A percentile compares a stretch with the other conserved stretches of the same genome.
Evolutionary conservation across 805 yeast genomes (phyloP).

Genomic region (Barnettozyma pratensis): DNA sequence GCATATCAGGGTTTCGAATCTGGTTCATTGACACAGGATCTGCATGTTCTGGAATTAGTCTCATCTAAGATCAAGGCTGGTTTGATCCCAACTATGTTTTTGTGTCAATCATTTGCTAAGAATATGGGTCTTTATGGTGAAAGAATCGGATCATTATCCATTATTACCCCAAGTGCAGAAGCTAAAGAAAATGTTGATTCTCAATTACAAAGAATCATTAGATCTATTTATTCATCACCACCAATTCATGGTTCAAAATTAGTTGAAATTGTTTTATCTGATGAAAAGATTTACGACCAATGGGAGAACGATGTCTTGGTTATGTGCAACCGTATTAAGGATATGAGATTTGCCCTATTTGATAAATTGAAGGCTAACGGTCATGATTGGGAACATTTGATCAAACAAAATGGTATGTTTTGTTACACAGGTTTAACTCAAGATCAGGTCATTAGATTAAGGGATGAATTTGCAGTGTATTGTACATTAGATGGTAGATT

Average conservation of each 20-base stretch:
- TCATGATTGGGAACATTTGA: conserved; percentile 80
- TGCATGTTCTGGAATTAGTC: conserved; percentile 45
- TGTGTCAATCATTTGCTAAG: conserved; percentile 91
- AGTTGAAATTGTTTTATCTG: conserved; percentile 69
- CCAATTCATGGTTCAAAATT: conserved; percentile 92
- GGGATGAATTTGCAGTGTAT: conserved; percentile 71
- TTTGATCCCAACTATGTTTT: conserved; percentile 45
- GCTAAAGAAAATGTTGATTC: conserved; percentile 55
- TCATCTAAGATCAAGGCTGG: conserved; percentile 35
- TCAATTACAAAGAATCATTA: conserved; percentile 74
- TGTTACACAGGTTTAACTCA: conserved; percentile 79
- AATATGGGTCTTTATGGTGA: conserved; percentile 96
- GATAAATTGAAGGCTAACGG: conserved; percentile 49
- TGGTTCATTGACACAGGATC: conserved; percentile 75
- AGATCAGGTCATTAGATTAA: conserved; percentile 66
- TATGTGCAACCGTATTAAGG: conserved; percentile 75
- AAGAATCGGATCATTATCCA: conserved; percentile 79
- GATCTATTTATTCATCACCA: conserved; percentile 90
- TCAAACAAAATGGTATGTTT: conserved; percentile 94
- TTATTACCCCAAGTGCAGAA: conserved; percentile 51
- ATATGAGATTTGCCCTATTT: conserved; percentile 63
- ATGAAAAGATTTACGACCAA: conserved; percentile 51
- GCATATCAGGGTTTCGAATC: conserved; percentile 96
- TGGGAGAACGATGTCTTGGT: conserved; percentile 79
- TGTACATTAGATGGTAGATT: conserved; percentile 89